These are phyloP conservation scores for Pleurotus eryngii DNA, from an alignment of 768 basidiomycete species.

Conservation along the genomic window DNA sequence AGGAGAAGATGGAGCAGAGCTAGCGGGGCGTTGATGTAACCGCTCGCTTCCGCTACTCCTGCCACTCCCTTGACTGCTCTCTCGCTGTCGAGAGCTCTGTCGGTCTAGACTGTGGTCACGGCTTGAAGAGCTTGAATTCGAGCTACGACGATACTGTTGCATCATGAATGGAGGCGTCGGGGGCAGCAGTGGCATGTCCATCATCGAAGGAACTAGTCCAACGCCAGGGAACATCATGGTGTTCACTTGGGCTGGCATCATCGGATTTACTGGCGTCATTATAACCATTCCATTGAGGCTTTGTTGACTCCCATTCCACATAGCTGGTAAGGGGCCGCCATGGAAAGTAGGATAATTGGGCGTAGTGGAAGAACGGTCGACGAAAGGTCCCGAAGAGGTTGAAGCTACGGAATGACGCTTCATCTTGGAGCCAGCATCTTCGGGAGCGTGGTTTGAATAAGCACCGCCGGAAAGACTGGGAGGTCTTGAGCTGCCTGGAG, in stretches of 20 bases:
- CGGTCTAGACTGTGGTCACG: conserved; percentile 1
- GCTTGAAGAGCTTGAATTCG: conserved; percentile 27
- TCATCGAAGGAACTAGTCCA: conserved; percentile 39
- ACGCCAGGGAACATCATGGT: conserved; percentile 34
- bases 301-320: conserved; percentile 37
- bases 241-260: conserved; percentile 4
- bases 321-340: neutral
- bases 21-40: neutral
- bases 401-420: conserved; percentile 13
- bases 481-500: conserved; percentile 5
- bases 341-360: neutral
- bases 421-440: neutral
- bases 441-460: neutral
- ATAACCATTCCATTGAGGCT: conserved; percentile 21
- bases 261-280: conserved; percentile 11
- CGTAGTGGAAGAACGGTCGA: conserved; percentile 7
- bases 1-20: neutral
- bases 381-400: conserved; percentile 7
- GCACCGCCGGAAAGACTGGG: neutral
- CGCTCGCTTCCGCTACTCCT: conserved; percentile 4
- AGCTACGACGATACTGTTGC: conserved; percentile 48
- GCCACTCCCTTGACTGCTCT: conserved; percentile 5
- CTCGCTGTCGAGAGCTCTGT: neutral
- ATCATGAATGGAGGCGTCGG: conserved; percentile 77
- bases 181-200: conserved; percentile 70